A percentile compares a stretch with the other conserved stretches of the same genome.
Conservation (phyloP, 176 grass and related monocot species). For the Zea luxurians region DNA sequence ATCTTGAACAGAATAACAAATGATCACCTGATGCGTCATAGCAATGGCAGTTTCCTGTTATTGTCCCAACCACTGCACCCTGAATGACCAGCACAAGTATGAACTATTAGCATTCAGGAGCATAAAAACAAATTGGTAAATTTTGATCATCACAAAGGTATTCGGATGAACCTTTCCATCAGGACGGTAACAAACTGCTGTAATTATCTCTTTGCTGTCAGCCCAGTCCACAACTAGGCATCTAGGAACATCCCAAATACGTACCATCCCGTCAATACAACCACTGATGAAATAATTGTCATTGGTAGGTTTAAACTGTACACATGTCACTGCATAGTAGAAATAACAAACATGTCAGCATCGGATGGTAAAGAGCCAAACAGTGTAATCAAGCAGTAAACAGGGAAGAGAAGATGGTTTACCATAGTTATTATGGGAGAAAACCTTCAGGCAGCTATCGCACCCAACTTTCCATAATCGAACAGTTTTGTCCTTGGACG, state of each 20-base stretch:
- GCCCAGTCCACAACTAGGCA: slow-evolving; percentile 66
- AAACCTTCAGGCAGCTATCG: slow-evolving; percentile 74
- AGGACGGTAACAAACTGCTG: slow-evolving; percentile 74
- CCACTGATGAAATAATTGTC: slow-evolving; percentile 81
- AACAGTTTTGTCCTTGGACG: slow-evolving; percentile 89
- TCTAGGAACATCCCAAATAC: slow-evolving; percentile 73
- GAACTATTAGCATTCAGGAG: slow-evolving; percentile 16
- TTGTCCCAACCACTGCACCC: slow-evolving; percentile 71
- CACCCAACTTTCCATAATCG: slow-evolving; percentile 72
- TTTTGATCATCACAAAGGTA: slow-evolving; percentile 23
- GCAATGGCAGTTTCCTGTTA: slow-evolving; percentile 77
- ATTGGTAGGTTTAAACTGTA: slow-evolving; percentile 77
- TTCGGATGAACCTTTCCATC: slow-evolving; percentile 73
- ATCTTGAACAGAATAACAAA: slow-evolving; percentile 42
- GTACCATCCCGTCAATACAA: slow-evolving; percentile 81
- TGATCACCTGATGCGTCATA: slow-evolving; percentile 87
- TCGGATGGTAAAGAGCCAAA: not conserved
- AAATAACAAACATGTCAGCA: slow-evolving; percentile 27
- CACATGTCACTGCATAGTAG: slow-evolving; percentile 72
- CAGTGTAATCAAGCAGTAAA: slow-evolving; percentile 14
- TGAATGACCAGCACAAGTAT: slow-evolving; percentile 48
- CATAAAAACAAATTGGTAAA: slow-evolving; percentile 22
- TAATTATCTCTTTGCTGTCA: slow-evolving; percentile 82
- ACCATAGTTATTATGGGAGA: slow-evolving; percentile 81
- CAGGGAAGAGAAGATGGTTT: slow-evolving; percentile 13